These are phyloP conservation scores for Fragaria nilgerrensis DNA, from an alignment of 306 rosid genomes.

Conservation along the genomic window DNA sequence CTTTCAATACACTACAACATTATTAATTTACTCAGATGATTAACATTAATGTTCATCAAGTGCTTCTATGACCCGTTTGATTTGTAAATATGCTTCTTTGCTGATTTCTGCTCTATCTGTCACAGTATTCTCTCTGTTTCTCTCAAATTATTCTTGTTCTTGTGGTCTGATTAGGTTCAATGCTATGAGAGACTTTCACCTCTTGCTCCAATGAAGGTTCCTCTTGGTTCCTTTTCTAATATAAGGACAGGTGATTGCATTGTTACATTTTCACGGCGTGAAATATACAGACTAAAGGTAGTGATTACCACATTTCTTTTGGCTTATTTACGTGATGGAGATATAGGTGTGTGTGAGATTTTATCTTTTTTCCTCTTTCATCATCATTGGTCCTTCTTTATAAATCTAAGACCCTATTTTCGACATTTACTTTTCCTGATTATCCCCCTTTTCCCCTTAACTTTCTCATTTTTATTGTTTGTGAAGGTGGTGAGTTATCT, in stretches of 20 bases:
- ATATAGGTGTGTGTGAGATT: not conserved
- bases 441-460: not conserved
- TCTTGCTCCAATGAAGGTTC: slow-evolving; percentile 63
- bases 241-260: slow-evolving; percentile 80
- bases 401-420: not conserved
- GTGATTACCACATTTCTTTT: slow-evolving; percentile 18
- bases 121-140: slow-evolving; percentile 22
- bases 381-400: no score
- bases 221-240: slow-evolving; percentile 75
- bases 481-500: not conserved
- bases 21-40: not conserved
- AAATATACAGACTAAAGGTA: slow-evolving; percentile 75
- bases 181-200: slow-evolving; percentile 84
- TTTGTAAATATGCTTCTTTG: slow-evolving; percentile 16
- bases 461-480: not conserved
- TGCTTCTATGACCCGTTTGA: slow-evolving; percentile 16
- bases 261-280: slow-evolving; percentile 76
- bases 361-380: not conserved
- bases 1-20: not conserved
- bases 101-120: slow-evolving; percentile 21
- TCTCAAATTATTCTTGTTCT: slow-evolving; percentile 5
- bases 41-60: slow-evolving; percentile 8
- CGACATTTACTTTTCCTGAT: not conserved
- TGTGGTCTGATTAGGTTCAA: slow-evolving; percentile 51
- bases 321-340: not conserved